Evolutionary conservation across 495 filamentous ascomycete species (phyloP), one percentile per base, ranked within the genome.

Genomic region (Tuber melanosporum): DNA sequence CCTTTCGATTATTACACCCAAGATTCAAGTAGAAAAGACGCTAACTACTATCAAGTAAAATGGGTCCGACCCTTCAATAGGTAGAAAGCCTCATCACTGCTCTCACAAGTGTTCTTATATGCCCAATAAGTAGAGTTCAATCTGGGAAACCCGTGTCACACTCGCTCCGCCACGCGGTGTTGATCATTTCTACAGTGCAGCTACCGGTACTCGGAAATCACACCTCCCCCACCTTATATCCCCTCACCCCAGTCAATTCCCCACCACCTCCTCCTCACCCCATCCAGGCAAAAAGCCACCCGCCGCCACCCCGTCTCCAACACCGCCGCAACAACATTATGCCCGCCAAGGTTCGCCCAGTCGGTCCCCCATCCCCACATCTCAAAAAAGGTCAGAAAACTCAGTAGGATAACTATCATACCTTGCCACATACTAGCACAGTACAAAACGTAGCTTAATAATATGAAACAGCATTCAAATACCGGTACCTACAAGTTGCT

Each of bases 341-440:
- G 88, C 73, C 90, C 86, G 0, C 87, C 85, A 78, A 85, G 88
- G 1, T 88, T 89, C 15, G 90, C 88, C 89, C 43, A 89, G 83
- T 88, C 88, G 90, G 78, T 77, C 88, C 82, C 82, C 86, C 14
- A 90, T 87, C 1, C 86, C 80, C 39, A 86, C 76, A 39, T 39
- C 41, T 12, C 22, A 7, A 8, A 83, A 81, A 78, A 87, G 39
- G 57, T 22, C 8, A 5, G 22, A 19, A 41, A 12, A 72, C 74
- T 81, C 85, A 19, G 85, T 77, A 71, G 86, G 84, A 39, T 85
- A 85, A 10, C 84, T 87, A n/a, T n/a, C n/a, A n/a, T n/a, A 71
- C 88, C 83, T 77, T 85, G 83, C 14, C 77, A 78, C 15, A 76
- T 76, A 41, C 39, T 5, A 5, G 39, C 39, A 41, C 39, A 41